These are phyloP conservation scores for Akanthomyces lecanii DNA, from an alignment of 2,329 filamentous ascomycete genomes.

Conservation along the genomic window DNA sequence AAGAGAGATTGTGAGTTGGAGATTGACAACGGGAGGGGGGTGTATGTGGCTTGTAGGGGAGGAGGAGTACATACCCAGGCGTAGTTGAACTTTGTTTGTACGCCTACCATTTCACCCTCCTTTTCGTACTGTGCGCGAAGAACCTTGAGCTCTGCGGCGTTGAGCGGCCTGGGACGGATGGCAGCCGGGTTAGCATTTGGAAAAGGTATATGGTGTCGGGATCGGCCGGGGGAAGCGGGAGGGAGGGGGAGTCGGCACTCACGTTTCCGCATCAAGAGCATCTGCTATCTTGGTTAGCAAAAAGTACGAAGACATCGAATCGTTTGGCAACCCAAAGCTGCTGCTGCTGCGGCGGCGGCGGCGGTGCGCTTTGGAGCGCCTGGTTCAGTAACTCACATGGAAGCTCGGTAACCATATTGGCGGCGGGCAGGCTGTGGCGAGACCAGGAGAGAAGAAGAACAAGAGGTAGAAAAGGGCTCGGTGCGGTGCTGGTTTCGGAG, in stretches of 20 bases:
- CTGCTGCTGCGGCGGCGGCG: background rate
- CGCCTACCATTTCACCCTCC: slow-evolving; percentile 91
- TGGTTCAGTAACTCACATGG: slow-evolving; percentile 39
- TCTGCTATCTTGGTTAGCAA: slow-evolving; percentile 50
- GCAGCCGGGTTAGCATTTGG: slow-evolving; percentile 15
- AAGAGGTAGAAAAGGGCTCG: background rate
- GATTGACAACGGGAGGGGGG: background rate
- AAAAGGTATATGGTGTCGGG: slow-evolving; percentile 6
- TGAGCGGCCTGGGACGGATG: slow-evolving; percentile 63
- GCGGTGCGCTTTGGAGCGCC: background rate
- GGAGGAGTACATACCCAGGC: slow-evolving; percentile 68
- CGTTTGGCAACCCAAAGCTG: too few relatives aligned
- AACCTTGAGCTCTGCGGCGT: slow-evolving; percentile 87
- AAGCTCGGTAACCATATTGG: slow-evolving; percentile 44
- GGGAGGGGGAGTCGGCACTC: slow-evolving; percentile 26
- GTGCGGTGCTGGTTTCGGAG: background rate
- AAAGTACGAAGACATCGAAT: too few relatives aligned
- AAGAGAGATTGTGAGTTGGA: background rate
- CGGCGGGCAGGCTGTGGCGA: slow-evolving; percentile 4
- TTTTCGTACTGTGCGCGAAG: slow-evolving; percentile 93
- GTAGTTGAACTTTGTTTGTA: slow-evolving; percentile 99
- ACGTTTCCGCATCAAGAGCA: slow-evolving; percentile 97
- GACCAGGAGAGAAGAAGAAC: background rate
- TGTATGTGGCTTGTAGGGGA: background rate
- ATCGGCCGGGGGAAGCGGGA: background rate